These are phyloP conservation scores for Myriosclerotinia duriaeana DNA, from an alignment of 2,329 filamentous ascomycete genomes.

Conservation along the genomic window DNA sequence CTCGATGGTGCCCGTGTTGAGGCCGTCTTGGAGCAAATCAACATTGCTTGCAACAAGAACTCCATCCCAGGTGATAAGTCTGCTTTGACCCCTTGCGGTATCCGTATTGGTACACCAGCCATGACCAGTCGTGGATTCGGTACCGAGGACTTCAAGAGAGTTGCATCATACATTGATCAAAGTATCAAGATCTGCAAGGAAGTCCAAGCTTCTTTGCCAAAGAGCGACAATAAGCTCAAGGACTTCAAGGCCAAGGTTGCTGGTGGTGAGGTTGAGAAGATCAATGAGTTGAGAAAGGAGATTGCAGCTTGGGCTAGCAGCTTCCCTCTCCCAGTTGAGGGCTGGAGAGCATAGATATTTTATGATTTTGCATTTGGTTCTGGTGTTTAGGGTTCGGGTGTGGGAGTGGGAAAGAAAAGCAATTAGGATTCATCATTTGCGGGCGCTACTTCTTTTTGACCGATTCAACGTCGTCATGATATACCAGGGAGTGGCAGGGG, in stretches of 20 bases:
- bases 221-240: constrained; percentile 99
- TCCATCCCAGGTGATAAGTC: constrained; percentile 98
- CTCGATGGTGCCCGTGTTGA: constrained; percentile 90
- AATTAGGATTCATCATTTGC: constrained; percentile 27
- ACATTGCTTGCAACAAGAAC: constrained; percentile 90
- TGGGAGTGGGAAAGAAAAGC: constrained; percentile 20
- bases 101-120: constrained; percentile 94
- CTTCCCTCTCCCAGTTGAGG: constrained; percentile 89
- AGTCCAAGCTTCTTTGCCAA: constrained; percentile 79
- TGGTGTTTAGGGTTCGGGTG: constrained; percentile 28
- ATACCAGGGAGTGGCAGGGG: constrained; percentile 25
- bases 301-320: constrained; percentile 81
- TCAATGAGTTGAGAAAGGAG: constrained; percentile 84
- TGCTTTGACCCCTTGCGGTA: constrained; percentile 87
- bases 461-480: constrained; percentile 36
- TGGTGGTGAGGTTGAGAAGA: constrained; percentile 73
- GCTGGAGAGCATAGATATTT: constrained; percentile 52
- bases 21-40: constrained; percentile 73
- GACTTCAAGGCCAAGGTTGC: constrained; percentile 96
- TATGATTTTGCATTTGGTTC: constrained; percentile 25
- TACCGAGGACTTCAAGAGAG: constrained; percentile 85
- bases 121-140: constrained; percentile 97
- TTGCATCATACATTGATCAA: constrained; percentile 85
- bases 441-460: constrained; percentile 30
- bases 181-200: constrained; percentile 88